phyloP scores from a whole-genome alignment of 106 monocot genomes.

The Apostasia shenzhenica region DNA sequence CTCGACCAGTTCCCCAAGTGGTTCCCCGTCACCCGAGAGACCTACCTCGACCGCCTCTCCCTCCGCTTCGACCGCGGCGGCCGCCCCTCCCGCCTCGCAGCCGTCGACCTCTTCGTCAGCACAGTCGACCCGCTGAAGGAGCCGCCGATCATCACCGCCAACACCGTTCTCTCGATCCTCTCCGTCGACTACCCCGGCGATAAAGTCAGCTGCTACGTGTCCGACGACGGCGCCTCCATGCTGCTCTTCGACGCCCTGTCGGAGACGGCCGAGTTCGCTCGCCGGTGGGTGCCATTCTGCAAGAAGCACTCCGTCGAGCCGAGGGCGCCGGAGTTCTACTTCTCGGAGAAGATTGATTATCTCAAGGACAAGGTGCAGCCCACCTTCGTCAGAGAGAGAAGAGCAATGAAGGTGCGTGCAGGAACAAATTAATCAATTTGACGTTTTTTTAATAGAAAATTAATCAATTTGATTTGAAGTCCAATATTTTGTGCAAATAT shows the following conservation, averaged over 20 bases:
- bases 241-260: constrained; percentile 74
- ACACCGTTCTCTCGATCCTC: constrained; percentile 90
- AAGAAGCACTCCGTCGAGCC: constrained; percentile 80
- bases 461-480: too few species aligned
- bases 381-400: constrained; percentile 81
- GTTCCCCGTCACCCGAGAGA: constrained; percentile 75
- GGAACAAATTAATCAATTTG: background rate
- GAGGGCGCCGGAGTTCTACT: constrained; percentile 88
- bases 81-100: constrained; percentile 42
- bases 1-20: constrained; percentile 98
- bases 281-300: constrained; percentile 93
- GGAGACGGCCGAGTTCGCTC: constrained; percentile 88
- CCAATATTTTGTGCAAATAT: background rate
- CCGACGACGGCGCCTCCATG: constrained; percentile 95
- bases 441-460: too few species aligned
- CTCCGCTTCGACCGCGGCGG: constrained; percentile 69
- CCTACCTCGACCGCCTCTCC: constrained; percentile 88
- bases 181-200: constrained; percentile 85
- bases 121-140: constrained; percentile 93
- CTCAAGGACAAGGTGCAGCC: constrained; percentile 95
- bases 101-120: constrained; percentile 91
- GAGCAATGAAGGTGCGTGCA: constrained; percentile 77
- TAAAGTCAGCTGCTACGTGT: constrained; percentile 87
- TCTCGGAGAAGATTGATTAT: constrained; percentile 94
- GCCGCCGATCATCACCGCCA: constrained; percentile 93